phyloP scores from a whole-genome alignment of 371 early-diverging fungal genomes.

The Mortierella sp. region DNA sequence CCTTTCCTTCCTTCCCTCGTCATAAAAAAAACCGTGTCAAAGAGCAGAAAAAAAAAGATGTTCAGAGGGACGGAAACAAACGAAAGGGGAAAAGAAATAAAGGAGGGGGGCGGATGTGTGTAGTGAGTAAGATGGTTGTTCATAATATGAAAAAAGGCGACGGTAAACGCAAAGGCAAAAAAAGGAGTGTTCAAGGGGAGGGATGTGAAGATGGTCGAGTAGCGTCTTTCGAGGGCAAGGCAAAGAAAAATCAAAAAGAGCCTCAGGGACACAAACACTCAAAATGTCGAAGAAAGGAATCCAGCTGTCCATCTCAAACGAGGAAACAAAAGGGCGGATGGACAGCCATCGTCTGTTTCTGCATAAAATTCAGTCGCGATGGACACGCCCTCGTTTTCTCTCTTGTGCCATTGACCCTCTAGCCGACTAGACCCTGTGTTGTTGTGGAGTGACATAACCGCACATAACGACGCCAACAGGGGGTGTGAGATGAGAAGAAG shows the following conservation, averaged over 20 bases:
- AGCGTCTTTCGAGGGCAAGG: not conserved
- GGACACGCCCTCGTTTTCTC: not conserved
- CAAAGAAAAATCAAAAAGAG: not conserved
- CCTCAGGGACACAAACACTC: not conserved
- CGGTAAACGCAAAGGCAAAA: not conserved
- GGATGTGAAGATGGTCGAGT: not conserved
- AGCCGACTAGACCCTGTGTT: not conserved
- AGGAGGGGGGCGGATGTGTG: not conserved
- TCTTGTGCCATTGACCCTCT: not conserved
- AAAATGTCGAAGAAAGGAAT: too few relatives aligned
- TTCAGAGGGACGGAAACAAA: not conserved
- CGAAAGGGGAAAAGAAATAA: not conserved
- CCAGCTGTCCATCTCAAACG: not conserved
- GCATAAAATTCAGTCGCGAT: not conserved
- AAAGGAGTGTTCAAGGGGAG: not conserved
- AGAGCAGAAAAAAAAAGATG: not conserved
- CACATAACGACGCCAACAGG: not conserved
- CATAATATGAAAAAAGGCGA: not conserved
- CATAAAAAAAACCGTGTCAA: not conserved
- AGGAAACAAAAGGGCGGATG: not conserved
- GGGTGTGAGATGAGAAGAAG: not conserved
- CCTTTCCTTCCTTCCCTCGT: not conserved
- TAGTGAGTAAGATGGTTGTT: not conserved
- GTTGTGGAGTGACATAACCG: not conserved
- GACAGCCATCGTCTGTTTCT: too few relatives aligned